A percentile compares a stretch with the other conserved stretches of the same genome.
Evolutionary conservation across 441 rosid species (phyloP).

Genomic region (Gossypium gossypioides): DNA sequence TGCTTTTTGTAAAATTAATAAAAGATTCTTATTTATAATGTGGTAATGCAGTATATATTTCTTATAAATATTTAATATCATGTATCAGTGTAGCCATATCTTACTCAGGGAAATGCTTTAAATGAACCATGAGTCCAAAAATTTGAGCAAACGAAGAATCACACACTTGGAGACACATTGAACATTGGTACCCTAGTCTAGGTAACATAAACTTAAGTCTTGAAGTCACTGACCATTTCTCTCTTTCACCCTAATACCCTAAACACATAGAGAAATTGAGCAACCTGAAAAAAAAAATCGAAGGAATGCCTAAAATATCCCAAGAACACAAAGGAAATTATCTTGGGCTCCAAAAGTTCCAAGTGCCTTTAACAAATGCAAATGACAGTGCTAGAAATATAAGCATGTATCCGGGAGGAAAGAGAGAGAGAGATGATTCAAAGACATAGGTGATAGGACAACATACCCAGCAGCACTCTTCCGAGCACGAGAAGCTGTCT

Average conservation of each 20-base stretch:
- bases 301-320: neutral
- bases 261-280: neutral
- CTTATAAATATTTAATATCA: neutral
- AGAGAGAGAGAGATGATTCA: neutral
- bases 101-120: neutral
- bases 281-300: neutral
- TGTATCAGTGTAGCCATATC: neutral
- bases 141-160: neutral
- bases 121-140: neutral
- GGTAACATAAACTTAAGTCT: neutral
- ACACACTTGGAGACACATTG: neutral
- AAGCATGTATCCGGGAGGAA: neutral
- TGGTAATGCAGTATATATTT: too few relatives aligned
- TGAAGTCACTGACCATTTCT: neutral
- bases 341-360: neutral
- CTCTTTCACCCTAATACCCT: neutral
- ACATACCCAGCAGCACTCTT: constrained; percentile 95
- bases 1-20: too few relatives aligned
- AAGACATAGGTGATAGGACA: constrained; percentile 15
- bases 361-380: neutral
- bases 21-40: too few relatives aligned
- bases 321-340: neutral
- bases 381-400: neutral
- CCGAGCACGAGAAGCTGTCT: constrained; percentile 96
- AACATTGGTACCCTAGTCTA: neutral